Evolutionary conservation across 2,329 filamentous ascomycete genomes (phyloP), one percentile per base, ranked within the genome.

Genomic region (Trichophyton schoenleinii): DNA sequence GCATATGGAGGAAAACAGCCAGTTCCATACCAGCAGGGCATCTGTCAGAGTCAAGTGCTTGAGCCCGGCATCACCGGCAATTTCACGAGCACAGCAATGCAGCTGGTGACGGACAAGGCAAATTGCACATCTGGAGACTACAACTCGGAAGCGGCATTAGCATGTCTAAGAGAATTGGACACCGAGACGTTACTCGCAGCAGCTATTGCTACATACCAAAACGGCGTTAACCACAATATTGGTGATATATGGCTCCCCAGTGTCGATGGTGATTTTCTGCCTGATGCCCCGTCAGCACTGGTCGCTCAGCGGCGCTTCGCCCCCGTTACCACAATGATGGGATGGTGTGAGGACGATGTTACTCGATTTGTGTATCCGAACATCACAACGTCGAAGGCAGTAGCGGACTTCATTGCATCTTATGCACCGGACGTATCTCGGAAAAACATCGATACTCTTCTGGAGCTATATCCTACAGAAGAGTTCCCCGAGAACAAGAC

Each of bases 51-150:
- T 62, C 78, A 79, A 63, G 74, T 75, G 0, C 74, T 82, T 1
- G 81, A 83, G 67, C 78, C 78, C 1, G 80, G 79, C 2, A 79
- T 79, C 62, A 75, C 74, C 3, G 73, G 75, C 0, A 78, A 77
- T 63, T 79, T 79, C 65, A 79, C 77, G 3, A 73, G 75, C 57
- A 69, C 79, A 59, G 78, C 79, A 7, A 79, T 80, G 72, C 64
- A 68, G 8, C 70, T 69, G 1, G 62, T 82, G 28, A 74, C 75
- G 2, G 70, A 76, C 20, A 66, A 71, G 5, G 71, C 78, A 2
- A 74, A 73, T 1, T 82, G 80, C 69, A 77, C 76, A 67, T 67
- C 64, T 0, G 68, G 70, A 64, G 63, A 70, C 65, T 63, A 79
- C 1, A 72, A 80, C 58, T 76, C 78, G 0, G 60, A 67, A 0